These are phyloP conservation scores for Brassica hybrid DNA, from an alignment of 441 rosid species.

Conservation along the genomic window DNA sequence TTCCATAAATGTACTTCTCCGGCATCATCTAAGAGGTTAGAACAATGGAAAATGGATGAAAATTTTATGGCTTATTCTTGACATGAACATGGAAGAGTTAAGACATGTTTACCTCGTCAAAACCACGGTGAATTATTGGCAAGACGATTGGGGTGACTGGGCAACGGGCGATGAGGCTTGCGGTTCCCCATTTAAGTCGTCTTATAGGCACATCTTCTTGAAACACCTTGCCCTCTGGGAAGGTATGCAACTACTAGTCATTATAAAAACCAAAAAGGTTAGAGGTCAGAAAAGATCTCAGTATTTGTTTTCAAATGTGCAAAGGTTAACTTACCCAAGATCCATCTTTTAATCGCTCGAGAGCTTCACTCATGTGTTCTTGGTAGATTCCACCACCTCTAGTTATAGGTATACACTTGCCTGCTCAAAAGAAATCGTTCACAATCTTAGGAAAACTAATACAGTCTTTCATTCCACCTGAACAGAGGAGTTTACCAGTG, in stretches of 20 bases:
- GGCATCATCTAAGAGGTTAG: slow-evolving; percentile 73
- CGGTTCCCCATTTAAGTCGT: slow-evolving; percentile 97
- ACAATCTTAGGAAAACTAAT: no score
- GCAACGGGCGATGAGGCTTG: slow-evolving; percentile 82
- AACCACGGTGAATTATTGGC: slow-evolving; percentile 79
- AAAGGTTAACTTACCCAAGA: slow-evolving; percentile 63
- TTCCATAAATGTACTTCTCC: slow-evolving; percentile 51
- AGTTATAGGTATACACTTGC: slow-evolving; percentile 92
- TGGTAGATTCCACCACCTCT: slow-evolving; percentile 95
- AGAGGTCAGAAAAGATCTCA: slow-evolving; percentile 3
- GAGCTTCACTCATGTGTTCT: slow-evolving; percentile 90
- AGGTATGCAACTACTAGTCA: slow-evolving; percentile 77
- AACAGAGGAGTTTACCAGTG: slow-evolving; percentile 51
- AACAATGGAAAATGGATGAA: no score
- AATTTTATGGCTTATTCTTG: slow-evolving; percentile 5
- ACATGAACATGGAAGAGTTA: background rate
- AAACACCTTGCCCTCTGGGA: slow-evolving; percentile 90
- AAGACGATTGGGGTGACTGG: slow-evolving; percentile 80
- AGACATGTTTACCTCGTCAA: slow-evolving; percentile 63
- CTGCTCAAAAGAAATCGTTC: slow-evolving; percentile 46
- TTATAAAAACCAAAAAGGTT: slow-evolving; percentile 30
- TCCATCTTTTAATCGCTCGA: slow-evolving; percentile 70
- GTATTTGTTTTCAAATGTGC: background rate
- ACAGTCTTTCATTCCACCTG: background rate
- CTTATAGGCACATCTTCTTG: slow-evolving; percentile 77